Percentiles rank a stretch among this genome's conserved stretches.
These are phyloP conservation scores for Debaryomycetaceae sp. DNA, from an alignment of 1,139 yeast genomes.

Conservation along the genomic window DNA sequence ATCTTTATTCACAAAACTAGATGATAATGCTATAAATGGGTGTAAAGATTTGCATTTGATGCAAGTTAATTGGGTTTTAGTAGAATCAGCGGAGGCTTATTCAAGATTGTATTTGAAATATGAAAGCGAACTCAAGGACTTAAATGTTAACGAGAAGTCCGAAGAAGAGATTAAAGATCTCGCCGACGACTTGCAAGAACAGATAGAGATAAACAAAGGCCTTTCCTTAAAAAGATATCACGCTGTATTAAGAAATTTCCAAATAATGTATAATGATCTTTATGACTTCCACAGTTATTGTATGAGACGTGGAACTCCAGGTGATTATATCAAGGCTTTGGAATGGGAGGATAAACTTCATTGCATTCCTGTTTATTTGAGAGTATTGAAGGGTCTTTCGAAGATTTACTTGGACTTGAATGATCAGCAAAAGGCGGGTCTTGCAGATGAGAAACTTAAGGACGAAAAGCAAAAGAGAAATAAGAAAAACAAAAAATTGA, in stretches of 20 bases:
- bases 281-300: conserved; percentile 93
- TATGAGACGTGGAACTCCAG: conserved; percentile 85
- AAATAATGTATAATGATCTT: conserved; percentile 77
- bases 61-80: conserved; percentile 90
- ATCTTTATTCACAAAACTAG: conserved; percentile 81
- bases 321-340: conserved; percentile 73
- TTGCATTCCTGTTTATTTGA: conserved; percentile 63
- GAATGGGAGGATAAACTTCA: conserved; percentile 79
- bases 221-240: conserved; percentile 76
- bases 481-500: conserved; percentile 32
- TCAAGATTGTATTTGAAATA: conserved; percentile 30
- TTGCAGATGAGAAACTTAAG: conserved; percentile 10
- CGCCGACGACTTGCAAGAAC: conserved; percentile 30
- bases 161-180: conserved; percentile 15
- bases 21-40: conserved; percentile 70
- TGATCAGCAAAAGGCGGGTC: conserved; percentile 17
- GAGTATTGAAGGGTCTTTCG: conserved; percentile 68
- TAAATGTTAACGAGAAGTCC: conserved; percentile 8
- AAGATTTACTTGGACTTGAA: conserved; percentile 52
- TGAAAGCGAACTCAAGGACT: conserved; percentile 12
- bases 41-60: conserved; percentile 81
- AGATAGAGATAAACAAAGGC: conserved; percentile 52
- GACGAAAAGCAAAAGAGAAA: conserved; percentile 19
- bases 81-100: conserved; percentile 85
- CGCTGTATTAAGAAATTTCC: conserved; percentile 64